phyloP scores from a whole-genome alignment of 2,329 filamentous ascomycete genomes.

The Verticillium tricorpus region DNA sequence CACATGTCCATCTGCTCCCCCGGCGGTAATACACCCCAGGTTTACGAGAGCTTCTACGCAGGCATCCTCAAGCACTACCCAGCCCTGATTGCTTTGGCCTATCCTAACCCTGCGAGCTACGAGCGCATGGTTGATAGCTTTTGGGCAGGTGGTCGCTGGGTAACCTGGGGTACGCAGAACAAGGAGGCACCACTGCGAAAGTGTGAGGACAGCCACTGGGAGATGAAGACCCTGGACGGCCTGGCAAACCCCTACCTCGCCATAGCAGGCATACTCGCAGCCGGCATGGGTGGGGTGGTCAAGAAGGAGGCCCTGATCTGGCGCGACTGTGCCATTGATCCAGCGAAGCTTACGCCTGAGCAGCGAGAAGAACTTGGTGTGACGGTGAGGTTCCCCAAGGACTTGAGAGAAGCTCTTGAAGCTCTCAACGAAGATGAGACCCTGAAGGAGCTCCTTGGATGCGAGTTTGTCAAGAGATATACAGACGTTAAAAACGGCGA shows the following conservation, averaged over 20 bases:
- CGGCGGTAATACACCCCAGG: conserved; percentile 28
- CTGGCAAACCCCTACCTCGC: conserved; percentile 75
- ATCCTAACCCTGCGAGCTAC: conserved; percentile 64
- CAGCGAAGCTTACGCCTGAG: conserved; percentile 40
- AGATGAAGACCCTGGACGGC: conserved; percentile 73
- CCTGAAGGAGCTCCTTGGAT: conserved; percentile 41
- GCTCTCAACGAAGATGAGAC: conserved; percentile 43
- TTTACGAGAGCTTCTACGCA: conserved; percentile 65
- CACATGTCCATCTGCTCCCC: conserved; percentile 62
- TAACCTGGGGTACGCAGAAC: conserved; percentile 79
- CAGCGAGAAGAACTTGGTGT: conserved; percentile 51
- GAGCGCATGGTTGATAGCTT: conserved; percentile 61
- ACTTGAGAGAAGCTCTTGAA: conserved; percentile 49
- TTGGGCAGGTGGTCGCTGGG: conserved; percentile 76
- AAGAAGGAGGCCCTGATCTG: conserved; percentile 34
- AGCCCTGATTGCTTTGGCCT: conserved; percentile 62
- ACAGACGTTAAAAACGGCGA: conserved; percentile 56
- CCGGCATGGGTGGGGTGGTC: conserved; percentile 52
- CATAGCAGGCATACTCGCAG: conserved; percentile 54
- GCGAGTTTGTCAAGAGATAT: conserved; percentile 53
- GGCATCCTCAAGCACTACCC: conserved; percentile 64
- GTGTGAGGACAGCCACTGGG: conserved; percentile 66
- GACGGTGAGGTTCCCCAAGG: conserved; percentile 45
- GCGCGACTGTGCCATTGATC: conserved; percentile 52
- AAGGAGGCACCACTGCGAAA: conserved; percentile 70